phyloP scores from a whole-genome alignment of 176 grass and related monocot genomes.

The Melocanna baccifera region DNA sequence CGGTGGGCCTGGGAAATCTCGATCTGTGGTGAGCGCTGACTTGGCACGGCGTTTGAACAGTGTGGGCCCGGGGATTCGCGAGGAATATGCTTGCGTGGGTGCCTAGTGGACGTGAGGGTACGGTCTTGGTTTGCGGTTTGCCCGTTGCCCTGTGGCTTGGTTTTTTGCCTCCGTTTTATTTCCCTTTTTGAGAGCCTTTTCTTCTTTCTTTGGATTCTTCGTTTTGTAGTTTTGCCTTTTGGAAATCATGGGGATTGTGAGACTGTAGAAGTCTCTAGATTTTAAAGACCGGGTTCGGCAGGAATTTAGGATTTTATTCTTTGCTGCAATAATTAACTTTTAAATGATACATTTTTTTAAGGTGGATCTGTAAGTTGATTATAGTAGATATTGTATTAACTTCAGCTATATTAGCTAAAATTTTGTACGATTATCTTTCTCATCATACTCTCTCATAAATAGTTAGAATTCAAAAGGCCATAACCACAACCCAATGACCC shows the following conservation, averaged over 20 bases:
- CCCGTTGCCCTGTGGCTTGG: neutral
- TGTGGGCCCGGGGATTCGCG: neutral
- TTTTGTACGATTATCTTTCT: too few relatives aligned
- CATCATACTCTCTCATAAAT: too few relatives aligned
- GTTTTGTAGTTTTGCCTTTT: neutral
- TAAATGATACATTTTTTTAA: too few relatives aligned
- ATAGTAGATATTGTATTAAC: too few relatives aligned
- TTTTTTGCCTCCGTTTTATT: neutral
- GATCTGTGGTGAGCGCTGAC: conserved; percentile 20
- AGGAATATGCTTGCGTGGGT: conserved; percentile 20
- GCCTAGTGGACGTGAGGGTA: neutral
- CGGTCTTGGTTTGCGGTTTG: neutral
- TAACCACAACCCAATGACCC: too few relatives aligned
- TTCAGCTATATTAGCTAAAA: too few relatives aligned
- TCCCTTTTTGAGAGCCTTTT: neutral
- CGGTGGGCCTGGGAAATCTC: conserved; percentile 24
- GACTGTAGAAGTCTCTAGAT: neutral
- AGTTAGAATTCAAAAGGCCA: too few relatives aligned
- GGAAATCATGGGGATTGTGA: neutral
- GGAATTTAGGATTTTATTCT: too few relatives aligned
- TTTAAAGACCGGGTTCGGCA: too few relatives aligned
- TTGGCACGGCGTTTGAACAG: conserved; percentile 15
- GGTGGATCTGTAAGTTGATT: too few relatives aligned
- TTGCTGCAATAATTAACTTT: too few relatives aligned
- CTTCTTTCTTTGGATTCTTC: neutral